Percentiles rank a stretch among this genome's conserved stretches.
These are phyloP conservation scores for Catharanthus roseus DNA, from an alignment of 257 asterid species.

Conservation along the genomic window DNA sequence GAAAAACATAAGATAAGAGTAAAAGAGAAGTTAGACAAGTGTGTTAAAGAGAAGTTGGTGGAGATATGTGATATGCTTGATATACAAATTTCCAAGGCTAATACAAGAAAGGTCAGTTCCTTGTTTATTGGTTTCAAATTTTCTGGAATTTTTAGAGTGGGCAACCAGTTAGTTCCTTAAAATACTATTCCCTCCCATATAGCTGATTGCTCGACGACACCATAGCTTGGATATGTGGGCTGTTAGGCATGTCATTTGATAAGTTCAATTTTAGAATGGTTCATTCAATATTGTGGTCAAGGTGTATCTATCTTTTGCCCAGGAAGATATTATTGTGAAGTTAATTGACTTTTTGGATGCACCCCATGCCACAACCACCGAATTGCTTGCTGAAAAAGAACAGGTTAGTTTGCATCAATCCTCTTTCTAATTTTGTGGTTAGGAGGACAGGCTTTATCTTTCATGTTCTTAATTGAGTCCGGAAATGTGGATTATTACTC, in stretches of 20 bases:
- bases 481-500: background rate
- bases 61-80: constrained; percentile 84
- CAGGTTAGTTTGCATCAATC: constrained; percentile 40
- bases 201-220: background rate
- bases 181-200: background rate
- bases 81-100: constrained; percentile 53
- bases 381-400: constrained; percentile 71
- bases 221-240: background rate
- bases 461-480: background rate
- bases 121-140: constrained; percentile 4
- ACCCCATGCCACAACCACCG: constrained; percentile 75
- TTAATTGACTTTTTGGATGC: constrained; percentile 75
- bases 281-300: background rate
- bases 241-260: background rate
- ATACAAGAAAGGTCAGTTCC: constrained; percentile 68
- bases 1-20: constrained; percentile 70
- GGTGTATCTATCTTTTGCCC: constrained; percentile 12
- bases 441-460: background rate
- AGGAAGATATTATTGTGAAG: constrained; percentile 84
- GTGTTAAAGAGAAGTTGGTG: constrained; percentile 68
- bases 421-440: background rate
- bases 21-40: constrained; percentile 85
- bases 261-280: background rate
- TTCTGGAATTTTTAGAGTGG: background rate
- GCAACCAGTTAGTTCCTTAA: background rate